These are phyloP conservation scores for Entophlyctis luteolus DNA, from an alignment of 192 early-diverging fungal genomes.

Conservation along the genomic window DNA sequence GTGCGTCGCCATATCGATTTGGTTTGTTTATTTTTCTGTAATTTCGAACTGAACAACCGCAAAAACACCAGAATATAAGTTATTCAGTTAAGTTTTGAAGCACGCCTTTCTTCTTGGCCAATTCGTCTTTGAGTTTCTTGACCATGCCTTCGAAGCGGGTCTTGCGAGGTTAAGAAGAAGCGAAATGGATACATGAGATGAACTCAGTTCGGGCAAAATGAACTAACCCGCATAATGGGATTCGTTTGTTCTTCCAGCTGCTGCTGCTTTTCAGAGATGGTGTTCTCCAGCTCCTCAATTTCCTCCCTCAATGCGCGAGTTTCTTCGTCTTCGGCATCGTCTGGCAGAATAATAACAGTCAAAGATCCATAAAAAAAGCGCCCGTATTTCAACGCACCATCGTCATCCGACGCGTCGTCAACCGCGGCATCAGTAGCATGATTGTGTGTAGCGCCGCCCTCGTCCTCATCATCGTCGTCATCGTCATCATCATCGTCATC, in stretches of 20 bases:
- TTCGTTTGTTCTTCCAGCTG: slow-evolving; percentile 60
- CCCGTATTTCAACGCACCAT: too few relatives aligned
- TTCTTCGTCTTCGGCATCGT: slow-evolving; percentile 24
- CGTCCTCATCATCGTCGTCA: slow-evolving; percentile 49
- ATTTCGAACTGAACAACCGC: too few relatives aligned
- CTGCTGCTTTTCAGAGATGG: slow-evolving; percentile 51
- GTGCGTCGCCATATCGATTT: too few relatives aligned
- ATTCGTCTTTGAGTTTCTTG: slow-evolving; percentile 53
- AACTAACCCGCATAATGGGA: slow-evolving; percentile 65
- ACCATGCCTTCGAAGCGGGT: slow-evolving; percentile 67
- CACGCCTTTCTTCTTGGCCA: slow-evolving; percentile 63
- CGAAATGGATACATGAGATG: neutral
- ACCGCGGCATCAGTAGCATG: neutral
- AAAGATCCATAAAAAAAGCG: too few relatives aligned
- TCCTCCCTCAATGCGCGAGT: slow-evolving; percentile 52
- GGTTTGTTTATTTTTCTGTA: too few relatives aligned
- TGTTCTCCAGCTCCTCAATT: slow-evolving; percentile 59
- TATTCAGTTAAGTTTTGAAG: too few relatives aligned
- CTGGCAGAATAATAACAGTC: too few relatives aligned
- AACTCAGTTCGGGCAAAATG: neutral
- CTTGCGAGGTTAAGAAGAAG: slow-evolving; percentile 29
- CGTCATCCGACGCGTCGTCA: too few relatives aligned
- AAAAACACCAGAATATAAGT: too few relatives aligned
- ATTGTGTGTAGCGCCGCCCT: slow-evolving; percentile 26
- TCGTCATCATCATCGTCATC: slow-evolving; percentile 45